A percentile compares a stretch with the other conserved stretches of the same genome.
Evolutionary conservation across 148 eudicot species (phyloP).

Genomic region (Camellia japonica): DNA sequence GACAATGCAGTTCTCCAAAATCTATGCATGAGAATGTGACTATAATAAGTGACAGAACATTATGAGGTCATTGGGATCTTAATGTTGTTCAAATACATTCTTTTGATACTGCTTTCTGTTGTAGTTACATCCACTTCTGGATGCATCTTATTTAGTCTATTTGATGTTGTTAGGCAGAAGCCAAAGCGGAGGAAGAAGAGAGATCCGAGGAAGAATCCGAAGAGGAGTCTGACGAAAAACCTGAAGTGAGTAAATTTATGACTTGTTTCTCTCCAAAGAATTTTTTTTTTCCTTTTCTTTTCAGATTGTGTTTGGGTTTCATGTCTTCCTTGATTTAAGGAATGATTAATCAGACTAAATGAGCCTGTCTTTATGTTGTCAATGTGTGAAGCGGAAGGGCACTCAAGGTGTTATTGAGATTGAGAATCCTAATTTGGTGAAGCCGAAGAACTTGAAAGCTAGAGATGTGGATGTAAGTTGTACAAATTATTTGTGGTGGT

Average conservation of each 20-base stretch:
- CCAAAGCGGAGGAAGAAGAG: conserved; percentile 50
- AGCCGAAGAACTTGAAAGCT: conserved; percentile 79
- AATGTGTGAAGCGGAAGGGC: conserved; percentile 61
- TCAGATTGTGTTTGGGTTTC: not conserved
- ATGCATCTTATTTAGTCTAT: not conserved
- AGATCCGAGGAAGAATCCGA: conserved; percentile 75
- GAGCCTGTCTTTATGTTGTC: conserved; percentile 13
- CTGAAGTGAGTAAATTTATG: conserved; percentile 37
- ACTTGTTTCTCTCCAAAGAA: not conserved
- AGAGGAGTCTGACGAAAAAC: conserved; percentile 56
- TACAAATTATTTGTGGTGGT: not conserved
- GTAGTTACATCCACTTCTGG: not conserved
- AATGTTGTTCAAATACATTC: not conserved
- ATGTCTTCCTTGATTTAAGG: not conserved
- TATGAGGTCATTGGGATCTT: not conserved
- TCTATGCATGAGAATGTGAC: not conserved
- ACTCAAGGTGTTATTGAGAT: conserved; percentile 82
- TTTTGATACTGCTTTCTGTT: not conserved
- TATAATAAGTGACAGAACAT: not conserved
- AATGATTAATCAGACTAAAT: not conserved
- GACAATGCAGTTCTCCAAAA: not conserved
- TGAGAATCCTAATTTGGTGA: conserved; percentile 85
- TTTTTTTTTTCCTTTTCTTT: not conserved
- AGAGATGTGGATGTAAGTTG: conserved; percentile 74
- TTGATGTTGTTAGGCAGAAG: conserved; percentile 50